phyloP scores from a whole-genome alignment of 768 basidiomycete genomes.

The Tephrocybe sp. region DNA sequence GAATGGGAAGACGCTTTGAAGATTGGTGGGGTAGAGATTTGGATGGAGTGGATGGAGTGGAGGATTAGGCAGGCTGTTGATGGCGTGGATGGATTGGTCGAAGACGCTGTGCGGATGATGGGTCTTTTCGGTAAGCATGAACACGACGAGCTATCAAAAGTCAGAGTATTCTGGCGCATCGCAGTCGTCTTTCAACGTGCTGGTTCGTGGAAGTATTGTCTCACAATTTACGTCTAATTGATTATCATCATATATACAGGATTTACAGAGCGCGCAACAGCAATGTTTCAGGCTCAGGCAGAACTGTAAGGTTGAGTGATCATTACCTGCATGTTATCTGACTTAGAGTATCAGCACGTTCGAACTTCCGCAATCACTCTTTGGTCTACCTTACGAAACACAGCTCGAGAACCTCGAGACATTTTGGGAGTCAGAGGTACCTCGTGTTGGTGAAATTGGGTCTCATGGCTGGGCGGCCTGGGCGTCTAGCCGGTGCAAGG shows the following conservation, averaged over 20 bases:
- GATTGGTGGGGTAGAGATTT: constrained; percentile 55
- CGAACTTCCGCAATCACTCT: constrained; percentile 48
- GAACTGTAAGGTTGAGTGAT: constrained; percentile 58
- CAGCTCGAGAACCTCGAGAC: constrained; percentile 66
- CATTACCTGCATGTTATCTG: neutral
- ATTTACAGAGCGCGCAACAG: constrained; percentile 70
- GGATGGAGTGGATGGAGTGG: constrained; percentile 85
- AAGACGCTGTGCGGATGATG: constrained; percentile 50
- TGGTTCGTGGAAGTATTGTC: constrained; percentile 41
- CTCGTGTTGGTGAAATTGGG: constrained; percentile 69
- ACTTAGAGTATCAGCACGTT: constrained; percentile 49
- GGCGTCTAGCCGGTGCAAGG: constrained; percentile 45
- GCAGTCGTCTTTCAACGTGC: constrained; percentile 63
- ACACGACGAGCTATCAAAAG: constrained; percentile 48
- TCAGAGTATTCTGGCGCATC: constrained; percentile 73
- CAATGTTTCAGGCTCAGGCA: constrained; percentile 81
- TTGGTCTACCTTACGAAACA: constrained; percentile 39
- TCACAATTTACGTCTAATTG: constrained; percentile 1
- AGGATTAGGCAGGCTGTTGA: constrained; percentile 47
- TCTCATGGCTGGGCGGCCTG: constrained; percentile 73
- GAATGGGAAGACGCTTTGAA: constrained; percentile 75
- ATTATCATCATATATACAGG: constrained; percentile 41
- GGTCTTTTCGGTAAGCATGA: constrained; percentile 38
- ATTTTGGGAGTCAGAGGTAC: constrained; percentile 83
- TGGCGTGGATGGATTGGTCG: constrained; percentile 53